Evolutionary conservation across 176 grass and related monocot species (phyloP), one percentile per base, ranked within the genome.

Genomic region (Thinopyrum elongatum): DNA sequence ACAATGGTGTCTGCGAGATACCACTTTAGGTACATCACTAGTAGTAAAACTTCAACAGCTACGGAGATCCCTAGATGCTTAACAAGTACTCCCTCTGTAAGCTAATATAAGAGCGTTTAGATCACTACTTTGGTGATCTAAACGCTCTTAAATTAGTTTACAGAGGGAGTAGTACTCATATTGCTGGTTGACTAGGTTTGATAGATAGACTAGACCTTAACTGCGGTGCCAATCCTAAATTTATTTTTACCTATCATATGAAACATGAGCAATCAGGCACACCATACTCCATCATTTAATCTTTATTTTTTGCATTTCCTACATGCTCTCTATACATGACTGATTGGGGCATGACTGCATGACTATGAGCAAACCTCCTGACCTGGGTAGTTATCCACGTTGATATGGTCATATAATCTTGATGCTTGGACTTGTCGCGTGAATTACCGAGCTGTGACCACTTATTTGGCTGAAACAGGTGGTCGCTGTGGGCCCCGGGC

Each of bases 401-500:
- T 53, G 63, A 30, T 23, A 67, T 49, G 6, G 67, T 71, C 10
- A 38, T 38, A 10, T 36, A 29, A 65, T 36, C 33, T 33, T n/a
- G 21, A 33, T 1, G 16, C 62, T 9, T 55, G 6, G 23, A 76
- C 26, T 46, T 83, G 11, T 60, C 28, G 81, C 31, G 41, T 83
- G n/a, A n/a, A 17, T 19, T 8, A 51, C 6, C 0, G 16, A 67
- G 12, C 26, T 55, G 4, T 76, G 73, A 19, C 46, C 35, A 5
- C 51, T 71, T 76, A 74, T 59, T 59, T 76, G 26, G 67, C 41
- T 84, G 15, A 70, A 89, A 82, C 66, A 92, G 90, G 93, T 92
- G 19, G 34, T 80, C 12, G 85, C 85, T 7, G 79, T 94, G 21
- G 90, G 93, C 7, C 90, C 90, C 1, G 93, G 90, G 31, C 55